Evolutionary conservation across 1,284 basidiomycete species (phyloP).

Genomic region (Tetrapyrgos nigripes): DNA sequence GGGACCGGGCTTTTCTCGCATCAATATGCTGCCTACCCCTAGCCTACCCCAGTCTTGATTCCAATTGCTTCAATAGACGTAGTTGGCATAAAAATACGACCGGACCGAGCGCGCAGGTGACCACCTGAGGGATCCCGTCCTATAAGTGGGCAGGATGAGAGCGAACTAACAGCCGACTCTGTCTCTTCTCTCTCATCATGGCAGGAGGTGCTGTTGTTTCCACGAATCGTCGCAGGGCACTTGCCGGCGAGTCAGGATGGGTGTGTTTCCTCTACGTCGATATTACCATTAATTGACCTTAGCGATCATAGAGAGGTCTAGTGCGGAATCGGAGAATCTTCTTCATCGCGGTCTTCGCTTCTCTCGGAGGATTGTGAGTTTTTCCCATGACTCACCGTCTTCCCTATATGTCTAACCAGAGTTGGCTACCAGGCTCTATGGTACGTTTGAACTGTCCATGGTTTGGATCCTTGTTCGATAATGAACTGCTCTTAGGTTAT

Average conservation of each 20-base stretch:
- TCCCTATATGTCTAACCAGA: background rate
- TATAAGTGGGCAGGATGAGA: background rate
- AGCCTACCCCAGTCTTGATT: too few relatives aligned
- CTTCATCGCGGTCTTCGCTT: constrained; percentile 73
- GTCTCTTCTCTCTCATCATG: constrained; percentile 39
- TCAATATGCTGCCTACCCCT: too few relatives aligned
- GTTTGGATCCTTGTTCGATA: constrained; percentile 3
- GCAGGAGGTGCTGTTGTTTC: constrained; percentile 47
- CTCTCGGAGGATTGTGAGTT: constrained; percentile 71
- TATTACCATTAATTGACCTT: constrained; percentile 4
- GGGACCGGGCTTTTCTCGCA: background rate
- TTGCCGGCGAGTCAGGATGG: constrained; percentile 72
- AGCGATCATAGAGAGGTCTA: constrained; percentile 56
- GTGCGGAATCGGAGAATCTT: constrained; percentile 67
- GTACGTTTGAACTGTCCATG: constrained; percentile 31
- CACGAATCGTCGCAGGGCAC: constrained; percentile 54
- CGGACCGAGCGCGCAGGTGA: background rate
- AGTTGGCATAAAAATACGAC: too few relatives aligned
- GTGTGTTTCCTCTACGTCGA: constrained; percentile 41
- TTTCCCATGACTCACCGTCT: constrained; percentile 1
- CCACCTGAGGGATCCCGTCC: background rate
- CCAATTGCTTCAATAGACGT: too few relatives aligned
- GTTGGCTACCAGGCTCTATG: constrained; percentile 57
- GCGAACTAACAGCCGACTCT: background rate
- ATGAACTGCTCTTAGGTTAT: constrained; percentile 49